Evolutionary conservation across 2,329 filamentous ascomycete species (phyloP), one percentile per base, ranked within the genome.

Genomic region (Exophiala viscosa): DNA sequence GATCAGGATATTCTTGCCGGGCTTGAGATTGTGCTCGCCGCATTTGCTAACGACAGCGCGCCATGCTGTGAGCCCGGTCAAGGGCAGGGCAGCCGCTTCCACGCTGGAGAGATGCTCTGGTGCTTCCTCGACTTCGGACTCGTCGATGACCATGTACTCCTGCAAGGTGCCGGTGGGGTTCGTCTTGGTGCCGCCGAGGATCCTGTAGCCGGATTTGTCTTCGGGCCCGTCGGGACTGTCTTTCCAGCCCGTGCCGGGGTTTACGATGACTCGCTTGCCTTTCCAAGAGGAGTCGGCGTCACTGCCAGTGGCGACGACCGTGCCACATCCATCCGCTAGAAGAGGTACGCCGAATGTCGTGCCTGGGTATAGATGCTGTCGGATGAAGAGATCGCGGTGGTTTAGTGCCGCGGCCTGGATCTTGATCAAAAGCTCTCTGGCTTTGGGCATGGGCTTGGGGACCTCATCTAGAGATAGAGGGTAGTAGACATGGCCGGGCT

Each of bases 361-460:
- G 62, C 82, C 86, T 0, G 92, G 92, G 75, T 97, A 97, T 36
- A 95, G 83, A 66, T 91, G 86, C 70, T 93, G 90, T 49, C 92
- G 88, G 71, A 95, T 87, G 75, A 96, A 97, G 62, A 95, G 83
- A 70, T 97, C 93, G 64, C 91, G 87, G 75, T 97, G 93, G 76
- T 97, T 97, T 45, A 97, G 83, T 11, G 92, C 87, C 1, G 86
- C 88, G 46, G 90, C 88, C 33, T 81, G 80, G 65, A 97, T 76
- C 64, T 82, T 83, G 57, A 97, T 75, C 5, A 95, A 76, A 60
- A 96, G 76, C 68, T 96, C 80, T 57, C 76, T 76, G 13, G 81
- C 79, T 20, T 81, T 79, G 0, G 86, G 86, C 1, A 74, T 76
- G 20, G 86, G 86, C 58, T 78, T 76, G 50, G 85, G 78, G 13